A percentile compares a stretch with the other conserved stretches of the same genome.
phyloP scores from a whole-genome alignment of 2,329 filamentous ascomycete genomes.

The Xylaria sp. region DNA sequence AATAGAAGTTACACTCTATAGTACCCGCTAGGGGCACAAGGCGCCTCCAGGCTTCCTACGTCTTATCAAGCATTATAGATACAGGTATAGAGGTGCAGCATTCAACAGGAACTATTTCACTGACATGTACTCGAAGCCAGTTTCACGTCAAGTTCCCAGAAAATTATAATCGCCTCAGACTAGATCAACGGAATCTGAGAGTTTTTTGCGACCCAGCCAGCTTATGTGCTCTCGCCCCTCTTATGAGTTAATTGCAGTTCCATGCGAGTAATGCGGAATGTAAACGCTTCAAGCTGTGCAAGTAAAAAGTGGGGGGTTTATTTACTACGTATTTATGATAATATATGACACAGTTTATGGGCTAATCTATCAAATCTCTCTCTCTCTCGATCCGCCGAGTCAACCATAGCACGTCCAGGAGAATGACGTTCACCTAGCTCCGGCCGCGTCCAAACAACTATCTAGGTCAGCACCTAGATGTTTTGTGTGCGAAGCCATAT shows the following conservation, averaged over 20 bases:
- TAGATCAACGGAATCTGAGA: too few species aligned
- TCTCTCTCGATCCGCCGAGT: not conserved
- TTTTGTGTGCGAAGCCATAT: not conserved
- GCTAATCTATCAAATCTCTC: slow-evolving; percentile 1
- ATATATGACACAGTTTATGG: not conserved
- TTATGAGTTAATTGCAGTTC: not conserved
- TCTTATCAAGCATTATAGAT: not conserved
- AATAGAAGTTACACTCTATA: not conserved
- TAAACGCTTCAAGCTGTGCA: not conserved
- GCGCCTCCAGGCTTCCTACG: too few species aligned
- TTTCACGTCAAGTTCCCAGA: too few species aligned
- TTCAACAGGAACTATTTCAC: not conserved
- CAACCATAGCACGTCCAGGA: not conserved
- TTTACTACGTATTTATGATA: not conserved
- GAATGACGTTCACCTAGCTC: not conserved
- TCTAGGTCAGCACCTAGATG: not conserved
- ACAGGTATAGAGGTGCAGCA: not conserved
- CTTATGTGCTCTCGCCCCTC: too few species aligned
- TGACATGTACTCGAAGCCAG: too few species aligned
- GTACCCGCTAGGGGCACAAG: not conserved
- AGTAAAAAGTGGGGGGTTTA: not conserved
- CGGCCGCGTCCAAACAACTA: not conserved
- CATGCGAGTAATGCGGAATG: not conserved
- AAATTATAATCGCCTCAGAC: too few species aligned
- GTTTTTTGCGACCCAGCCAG: too few species aligned